Base-by-base conservation (phyloP, 2,329 filamentous ascomycete genomes). In the Pseudogymnoascus sp. region DNA sequence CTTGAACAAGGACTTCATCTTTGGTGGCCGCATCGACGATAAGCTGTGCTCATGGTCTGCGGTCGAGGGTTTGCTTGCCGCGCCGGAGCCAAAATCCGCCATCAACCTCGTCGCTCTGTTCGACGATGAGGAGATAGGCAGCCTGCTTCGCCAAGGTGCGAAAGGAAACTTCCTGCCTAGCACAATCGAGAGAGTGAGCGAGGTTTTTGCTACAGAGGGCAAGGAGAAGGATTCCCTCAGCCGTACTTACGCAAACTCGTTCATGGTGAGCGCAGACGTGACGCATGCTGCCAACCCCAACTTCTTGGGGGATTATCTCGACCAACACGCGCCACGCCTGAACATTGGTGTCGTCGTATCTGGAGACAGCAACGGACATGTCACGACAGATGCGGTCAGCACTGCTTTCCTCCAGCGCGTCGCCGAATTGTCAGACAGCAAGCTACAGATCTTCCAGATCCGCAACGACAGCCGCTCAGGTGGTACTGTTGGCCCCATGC, bases 1-100 rank as follows among this genome's bases (percentile, higher is more conserved):
- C 10, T 74, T 99, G 61, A 89, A 95, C 67, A 90, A 88, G 71
- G 92, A 97, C 67, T 87, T 99, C 72, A 95, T 99, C 74, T 96
- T 92, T 65, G 92, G 90, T 7, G 92, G 92, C 61, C 88, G 94
- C 59, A 94, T 97, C 66, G 94, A 99, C 71, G 94, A 99, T 76
- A 97, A 96, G 78, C 85, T 99, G 52, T 97, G 94, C 79, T 95
- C 89, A 30, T 97, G 90, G 85, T 84, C 91, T 6, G 92, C 94
- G 6, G 80, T 96, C 58, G 85, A 92, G 72, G 92, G 84, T 3
- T 84, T 99, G 0, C 78, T 96, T 26, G 76, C 81, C 4, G 76
- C 78, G 30, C 66, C 73, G 21, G 76, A 80, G 1, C 71, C 76
- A 8, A 81, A 86, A 62, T 81, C 85, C n/a, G 82, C 86, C 59